phyloP scores from a whole-genome alignment of 768 basidiomycete species.

The Fomitopsis serialis region DNA sequence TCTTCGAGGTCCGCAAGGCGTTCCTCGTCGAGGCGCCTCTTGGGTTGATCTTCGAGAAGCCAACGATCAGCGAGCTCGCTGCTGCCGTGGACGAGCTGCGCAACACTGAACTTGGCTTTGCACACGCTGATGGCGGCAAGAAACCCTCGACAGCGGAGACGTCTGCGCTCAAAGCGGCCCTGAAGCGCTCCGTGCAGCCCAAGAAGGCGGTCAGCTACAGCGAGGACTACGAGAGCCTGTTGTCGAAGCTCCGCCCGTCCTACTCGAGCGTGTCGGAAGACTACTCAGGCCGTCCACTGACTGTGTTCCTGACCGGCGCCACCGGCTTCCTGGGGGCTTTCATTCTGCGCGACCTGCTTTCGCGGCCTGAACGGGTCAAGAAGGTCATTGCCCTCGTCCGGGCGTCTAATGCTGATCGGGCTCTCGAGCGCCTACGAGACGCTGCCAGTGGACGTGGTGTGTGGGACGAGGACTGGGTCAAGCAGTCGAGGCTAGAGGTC shows the following conservation, averaged over 20 bases:
- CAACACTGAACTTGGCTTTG: constrained; percentile 77
- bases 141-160: background rate
- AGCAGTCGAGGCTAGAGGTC: constrained; percentile 62
- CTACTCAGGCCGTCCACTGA: constrained; percentile 48
- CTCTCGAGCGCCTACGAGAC: constrained; percentile 62
- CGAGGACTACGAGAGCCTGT: constrained; percentile 65
- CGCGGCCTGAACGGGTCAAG: constrained; percentile 51
- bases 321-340: constrained; percentile 97
- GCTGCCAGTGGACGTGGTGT: constrained; percentile 73
- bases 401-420: constrained; percentile 56
- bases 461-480: constrained; percentile 86
- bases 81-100: constrained; percentile 69
- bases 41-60: constrained; percentile 86
- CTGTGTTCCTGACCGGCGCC: constrained; percentile 93
- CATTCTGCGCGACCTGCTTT: constrained; percentile 75
- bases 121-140: constrained; percentile 23
- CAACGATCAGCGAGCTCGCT: constrained; percentile 78
- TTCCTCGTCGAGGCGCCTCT: constrained; percentile 91
- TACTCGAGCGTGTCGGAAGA: constrained; percentile 62
- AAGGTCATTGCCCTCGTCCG: constrained; percentile 95
- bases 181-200: constrained; percentile 1
- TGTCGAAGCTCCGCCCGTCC: constrained; percentile 48
- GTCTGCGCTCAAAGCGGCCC: background rate
- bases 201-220: constrained; percentile 58
- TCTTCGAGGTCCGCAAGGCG: constrained; percentile 91